A percentile compares a stretch with the other conserved stretches of the same genome.
phyloP scores from a whole-genome alignment of 805 yeast species.

The Teunomyces lycoperdinae region DNA sequence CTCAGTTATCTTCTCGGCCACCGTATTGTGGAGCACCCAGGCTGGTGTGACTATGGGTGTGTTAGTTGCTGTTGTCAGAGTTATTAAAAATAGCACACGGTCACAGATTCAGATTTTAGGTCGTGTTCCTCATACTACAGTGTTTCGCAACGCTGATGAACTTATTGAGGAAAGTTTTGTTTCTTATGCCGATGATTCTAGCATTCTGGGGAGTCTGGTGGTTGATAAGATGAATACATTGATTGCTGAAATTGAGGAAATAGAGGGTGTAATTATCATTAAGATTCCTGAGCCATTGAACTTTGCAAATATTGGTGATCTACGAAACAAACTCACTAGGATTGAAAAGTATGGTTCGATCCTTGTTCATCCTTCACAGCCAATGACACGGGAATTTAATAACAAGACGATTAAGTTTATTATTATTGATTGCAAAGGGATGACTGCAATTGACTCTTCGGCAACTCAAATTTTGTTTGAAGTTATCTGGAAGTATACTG shows the following conservation, averaged over 20 bases:
- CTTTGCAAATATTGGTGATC: constrained; percentile 79
- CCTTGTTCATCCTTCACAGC: constrained; percentile 72
- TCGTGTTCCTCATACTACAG: constrained; percentile 42
- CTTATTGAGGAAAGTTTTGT: constrained; percentile 39
- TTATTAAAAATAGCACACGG: constrained; percentile 38
- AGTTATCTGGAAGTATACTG: constrained; percentile 52
- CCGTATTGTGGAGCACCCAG: constrained; percentile 37
- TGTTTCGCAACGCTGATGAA: constrained; percentile 71
- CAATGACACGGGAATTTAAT: constrained; percentile 43
- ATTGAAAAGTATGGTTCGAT: constrained; percentile 77
- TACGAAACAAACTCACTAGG: constrained; percentile 62
- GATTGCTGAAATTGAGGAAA: constrained; percentile 37
- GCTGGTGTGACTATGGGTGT: constrained; percentile 38
- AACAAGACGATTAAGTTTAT: constrained; percentile 47
- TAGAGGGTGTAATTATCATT: constrained; percentile 74
- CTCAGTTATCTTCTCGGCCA: constrained; percentile 19
- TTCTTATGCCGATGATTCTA: not conserved
- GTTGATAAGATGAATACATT: constrained; percentile 7
- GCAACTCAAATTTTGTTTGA: constrained; percentile 72
- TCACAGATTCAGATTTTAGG: constrained; percentile 47
- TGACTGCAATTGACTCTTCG: constrained; percentile 76
- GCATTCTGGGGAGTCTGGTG: not conserved
- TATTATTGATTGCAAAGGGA: constrained; percentile 77
- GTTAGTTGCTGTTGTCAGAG: constrained; percentile 30
- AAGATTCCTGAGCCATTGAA: constrained; percentile 86